These are phyloP conservation scores for Acanthochlamys bracteata DNA, from an alignment of 106 monocot genomes.

Conservation along the genomic window DNA sequence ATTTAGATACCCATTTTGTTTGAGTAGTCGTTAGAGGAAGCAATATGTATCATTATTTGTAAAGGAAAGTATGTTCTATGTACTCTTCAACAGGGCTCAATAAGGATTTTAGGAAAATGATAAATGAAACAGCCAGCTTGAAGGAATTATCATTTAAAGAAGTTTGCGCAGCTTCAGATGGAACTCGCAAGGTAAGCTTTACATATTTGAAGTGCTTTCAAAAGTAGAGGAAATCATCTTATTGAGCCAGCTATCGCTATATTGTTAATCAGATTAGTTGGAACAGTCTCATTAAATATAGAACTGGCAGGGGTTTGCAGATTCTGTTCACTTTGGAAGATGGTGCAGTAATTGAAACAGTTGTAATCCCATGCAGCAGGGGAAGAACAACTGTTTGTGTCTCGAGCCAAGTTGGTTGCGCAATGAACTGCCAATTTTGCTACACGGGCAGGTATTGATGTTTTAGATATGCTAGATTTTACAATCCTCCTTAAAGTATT, in stretches of 20 bases:
- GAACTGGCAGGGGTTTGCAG: constrained; percentile 61
- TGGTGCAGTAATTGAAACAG: constrained; percentile 82
- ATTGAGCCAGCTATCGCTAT: background rate
- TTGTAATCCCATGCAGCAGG: constrained; percentile 69
- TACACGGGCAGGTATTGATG: constrained; percentile 75
- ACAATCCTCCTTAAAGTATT: no score
- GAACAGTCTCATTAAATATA: constrained; percentile 32
- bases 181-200: constrained; percentile 73
- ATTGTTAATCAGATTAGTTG: background rate
- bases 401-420: constrained; percentile 99
- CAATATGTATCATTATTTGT: background rate
- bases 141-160: constrained; percentile 73
- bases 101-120: constrained; percentile 79
- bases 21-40: no score
- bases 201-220: no score
- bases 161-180: constrained; percentile 64
- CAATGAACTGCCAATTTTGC: constrained; percentile 99
- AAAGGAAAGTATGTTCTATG: background rate
- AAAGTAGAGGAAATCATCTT: no score
- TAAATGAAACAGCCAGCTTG: constrained; percentile 49
- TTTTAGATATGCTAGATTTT: background rate
- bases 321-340: constrained; percentile 88
- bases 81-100: constrained; percentile 57
- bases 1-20: background rate
- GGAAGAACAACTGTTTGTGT: constrained; percentile 95